Percentiles rank a stretch among this genome's conserved stretches.
Conservation (phyloP, 495 filamentous ascomycete genomes). For the Xylaria nigripes region DNA sequence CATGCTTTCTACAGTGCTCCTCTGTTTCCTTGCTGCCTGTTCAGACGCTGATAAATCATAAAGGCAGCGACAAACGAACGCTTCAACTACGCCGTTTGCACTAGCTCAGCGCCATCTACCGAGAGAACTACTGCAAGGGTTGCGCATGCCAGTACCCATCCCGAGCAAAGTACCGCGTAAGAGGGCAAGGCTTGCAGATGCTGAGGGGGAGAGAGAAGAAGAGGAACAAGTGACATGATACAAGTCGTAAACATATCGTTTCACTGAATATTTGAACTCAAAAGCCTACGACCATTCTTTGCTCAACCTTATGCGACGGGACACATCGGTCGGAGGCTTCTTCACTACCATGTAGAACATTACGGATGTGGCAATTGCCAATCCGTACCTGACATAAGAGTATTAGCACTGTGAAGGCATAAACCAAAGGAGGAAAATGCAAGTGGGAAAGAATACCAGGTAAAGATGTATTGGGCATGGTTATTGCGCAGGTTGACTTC, state of each 20-base stretch:
- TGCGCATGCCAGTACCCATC: conserved; percentile 59
- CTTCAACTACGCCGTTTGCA: conserved; percentile 67
- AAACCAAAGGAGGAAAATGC: not conserved
- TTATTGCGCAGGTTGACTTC: conserved; percentile 94
- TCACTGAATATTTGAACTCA: not conserved
- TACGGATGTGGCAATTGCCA: conserved; percentile 75
- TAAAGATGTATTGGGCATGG: conserved; percentile 96
- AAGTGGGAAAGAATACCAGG: conserved; percentile 58
- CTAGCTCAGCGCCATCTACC: conserved; percentile 76
- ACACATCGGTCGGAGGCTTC: conserved; percentile 66
- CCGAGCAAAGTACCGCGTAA: conserved; percentile 21
- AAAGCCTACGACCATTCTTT: conserved; percentile 58
- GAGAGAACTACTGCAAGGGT: conserved; percentile 70
- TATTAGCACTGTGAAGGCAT: conserved; percentile 6
- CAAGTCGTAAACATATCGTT: not conserved
- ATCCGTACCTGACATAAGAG: conserved; percentile 65
- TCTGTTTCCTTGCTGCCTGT: conserved; percentile 13
- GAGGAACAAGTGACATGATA: conserved; percentile 31
- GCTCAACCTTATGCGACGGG: conserved; percentile 70
- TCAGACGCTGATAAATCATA: conserved; percentile 20
- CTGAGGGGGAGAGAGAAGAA: conserved; percentile 33
- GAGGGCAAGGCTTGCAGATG: conserved; percentile 24
- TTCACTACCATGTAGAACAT: conserved; percentile 93
- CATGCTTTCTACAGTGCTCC: conserved; percentile 10
- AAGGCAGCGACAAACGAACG: conserved; percentile 72